Evolutionary conservation across 2,329 filamentous ascomycete genomes (phyloP).

Genomic region (Lecanicillium sp.): DNA sequence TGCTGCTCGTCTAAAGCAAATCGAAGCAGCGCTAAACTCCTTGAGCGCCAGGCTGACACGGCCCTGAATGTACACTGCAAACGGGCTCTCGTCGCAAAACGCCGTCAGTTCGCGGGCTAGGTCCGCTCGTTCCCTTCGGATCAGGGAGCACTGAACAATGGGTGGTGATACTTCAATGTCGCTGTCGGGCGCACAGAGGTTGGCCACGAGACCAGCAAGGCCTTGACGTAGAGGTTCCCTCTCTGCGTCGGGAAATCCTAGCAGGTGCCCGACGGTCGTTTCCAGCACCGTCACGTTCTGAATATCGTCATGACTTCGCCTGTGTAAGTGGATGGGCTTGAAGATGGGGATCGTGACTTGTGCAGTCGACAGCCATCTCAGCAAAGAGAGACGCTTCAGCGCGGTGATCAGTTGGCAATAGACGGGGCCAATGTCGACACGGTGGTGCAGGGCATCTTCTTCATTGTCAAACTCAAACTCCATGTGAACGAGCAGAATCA

Average conservation of each 20-base stretch:
- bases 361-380: slow-evolving; percentile 59
- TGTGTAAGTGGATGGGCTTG: slow-evolving; percentile 26
- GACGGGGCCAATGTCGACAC: slow-evolving; percentile 59
- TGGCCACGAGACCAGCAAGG: slow-evolving; percentile 59
- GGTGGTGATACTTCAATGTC: slow-evolving; percentile 56
- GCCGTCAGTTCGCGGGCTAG: slow-evolving; percentile 49
- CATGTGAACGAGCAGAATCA: slow-evolving; percentile 80
- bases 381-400: slow-evolving; percentile 66
- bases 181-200: slow-evolving; percentile 57
- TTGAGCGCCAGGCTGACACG: slow-evolving; percentile 67
- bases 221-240: slow-evolving; percentile 47
- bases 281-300: slow-evolving; percentile 52
- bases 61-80: slow-evolving; percentile 75
- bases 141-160: slow-evolving; percentile 53
- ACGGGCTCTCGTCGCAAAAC: slow-evolving; percentile 51
- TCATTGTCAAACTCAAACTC: slow-evolving; percentile 72
- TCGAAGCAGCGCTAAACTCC: slow-evolving; percentile 65
- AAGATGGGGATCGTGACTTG: slow-evolving; percentile 44
- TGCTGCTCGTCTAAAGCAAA: slow-evolving; percentile 74
- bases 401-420: slow-evolving; percentile 63
- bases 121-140: slow-evolving; percentile 53
- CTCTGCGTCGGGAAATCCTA: slow-evolving; percentile 47
- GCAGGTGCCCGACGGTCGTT: slow-evolving; percentile 53
- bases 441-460: slow-evolving; percentile 53
- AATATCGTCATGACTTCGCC: slow-evolving; percentile 36